A percentile compares a stretch with the other conserved stretches of the same genome.
Conservation (phyloP, 768 basidiomycete species). For the Rhodotorula taiwanensis region DNA sequence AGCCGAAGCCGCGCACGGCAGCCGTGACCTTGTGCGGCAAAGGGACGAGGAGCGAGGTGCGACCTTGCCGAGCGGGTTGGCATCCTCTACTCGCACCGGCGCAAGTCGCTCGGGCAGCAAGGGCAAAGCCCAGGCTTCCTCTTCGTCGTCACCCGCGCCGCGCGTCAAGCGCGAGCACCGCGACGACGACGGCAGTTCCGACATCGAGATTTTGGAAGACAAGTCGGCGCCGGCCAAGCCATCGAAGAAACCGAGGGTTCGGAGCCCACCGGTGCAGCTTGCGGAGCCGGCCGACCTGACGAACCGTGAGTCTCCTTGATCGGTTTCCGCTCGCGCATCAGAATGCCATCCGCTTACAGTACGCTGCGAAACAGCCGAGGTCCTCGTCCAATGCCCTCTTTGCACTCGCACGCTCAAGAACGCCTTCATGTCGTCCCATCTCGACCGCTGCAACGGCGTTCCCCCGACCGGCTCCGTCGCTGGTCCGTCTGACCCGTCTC, state of each 20-base stretch:
- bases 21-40: too few relatives aligned
- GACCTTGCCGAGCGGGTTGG: too few relatives aligned
- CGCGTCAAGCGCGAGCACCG: background rate
- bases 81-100: background rate
- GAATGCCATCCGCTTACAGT: too few relatives aligned
- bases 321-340: too few relatives aligned
- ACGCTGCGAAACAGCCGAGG: background rate
- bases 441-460: constrained; percentile 5
- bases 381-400: constrained; percentile 6
- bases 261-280: too few relatives aligned
- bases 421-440: background rate
- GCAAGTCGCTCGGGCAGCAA: background rate
- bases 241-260: too few relatives aligned
- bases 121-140: constrained; percentile 11
- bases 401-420: constrained; percentile 8
- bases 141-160: background rate
- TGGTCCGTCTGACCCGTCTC: too few relatives aligned
- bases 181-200: background rate
- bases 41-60: too few relatives aligned
- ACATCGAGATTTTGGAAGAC: constrained; percentile 11
- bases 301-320: constrained; percentile 22
- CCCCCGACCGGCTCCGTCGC: background rate
- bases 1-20: too few relatives aligned
- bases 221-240: too few relatives aligned
- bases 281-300: constrained; percentile 1